Conservation (phyloP, 2,329 filamentous ascomycete species). For the Hypoxylon sp. region DNA sequence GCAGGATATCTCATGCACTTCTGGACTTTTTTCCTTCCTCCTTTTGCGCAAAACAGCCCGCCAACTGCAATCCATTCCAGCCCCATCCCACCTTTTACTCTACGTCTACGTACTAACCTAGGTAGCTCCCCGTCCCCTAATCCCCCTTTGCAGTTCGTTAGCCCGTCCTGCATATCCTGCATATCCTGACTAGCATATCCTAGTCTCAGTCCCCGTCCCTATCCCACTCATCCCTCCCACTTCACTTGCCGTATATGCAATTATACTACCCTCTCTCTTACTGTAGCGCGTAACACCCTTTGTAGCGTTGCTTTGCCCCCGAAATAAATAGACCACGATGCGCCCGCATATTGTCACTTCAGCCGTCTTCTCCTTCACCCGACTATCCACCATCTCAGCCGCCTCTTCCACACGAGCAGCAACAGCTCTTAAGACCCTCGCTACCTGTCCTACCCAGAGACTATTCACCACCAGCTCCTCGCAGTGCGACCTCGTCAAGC, state of each 20-base stretch:
- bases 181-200: not conserved
- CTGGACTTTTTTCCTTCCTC: constrained; percentile 10
- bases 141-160: not conserved
- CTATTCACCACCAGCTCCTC: constrained; percentile 42
- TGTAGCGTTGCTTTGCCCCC: constrained; percentile 25
- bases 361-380: constrained; percentile 43
- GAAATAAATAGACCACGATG: constrained; percentile 47
- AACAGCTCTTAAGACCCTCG: constrained; percentile 21
- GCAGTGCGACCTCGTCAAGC: constrained; percentile 28
- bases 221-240: not conserved
- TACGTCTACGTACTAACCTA: too few relatives aligned
- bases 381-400: constrained; percentile 35
- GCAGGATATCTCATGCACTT: not conserved
- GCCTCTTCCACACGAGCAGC: constrained; percentile 6
- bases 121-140: not conserved
- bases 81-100: not conserved
- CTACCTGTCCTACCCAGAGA: constrained; percentile 40
- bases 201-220: too few relatives aligned
- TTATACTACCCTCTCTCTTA: not conserved
- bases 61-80: not conserved
- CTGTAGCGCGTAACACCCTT: constrained; percentile 12
- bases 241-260: not conserved
- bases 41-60: not conserved
- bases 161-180: too few relatives aligned
- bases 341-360: constrained; percentile 46